These are phyloP conservation scores for Myriosclerotinia curreyana DNA, from an alignment of 2,329 filamentous ascomycete species.

Conservation along the genomic window DNA sequence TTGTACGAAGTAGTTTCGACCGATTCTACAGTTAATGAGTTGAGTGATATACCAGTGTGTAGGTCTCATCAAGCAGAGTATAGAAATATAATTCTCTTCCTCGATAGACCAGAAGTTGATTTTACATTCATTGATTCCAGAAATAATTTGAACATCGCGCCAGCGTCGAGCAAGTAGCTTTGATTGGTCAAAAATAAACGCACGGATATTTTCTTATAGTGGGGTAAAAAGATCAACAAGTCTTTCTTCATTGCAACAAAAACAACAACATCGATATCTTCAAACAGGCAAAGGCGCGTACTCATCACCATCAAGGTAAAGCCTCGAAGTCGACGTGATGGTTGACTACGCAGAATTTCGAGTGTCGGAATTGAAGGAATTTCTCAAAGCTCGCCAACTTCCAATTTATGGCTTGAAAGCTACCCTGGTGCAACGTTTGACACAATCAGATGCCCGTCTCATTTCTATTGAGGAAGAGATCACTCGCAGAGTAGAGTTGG, in stretches of 20 bases:
- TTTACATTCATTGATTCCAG: no score
- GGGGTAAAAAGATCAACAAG: no score
- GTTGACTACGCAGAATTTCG: constrained; percentile 10
- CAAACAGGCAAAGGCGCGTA: not conserved
- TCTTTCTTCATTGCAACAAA: not conserved
- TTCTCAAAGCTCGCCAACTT: constrained; percentile 8
- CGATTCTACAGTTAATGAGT: no score
- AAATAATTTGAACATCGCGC: no score
- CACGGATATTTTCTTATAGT: not conserved
- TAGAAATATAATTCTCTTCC: no score
- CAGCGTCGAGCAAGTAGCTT: no score
- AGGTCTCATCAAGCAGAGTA: no score
- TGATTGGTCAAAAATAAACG: not conserved
- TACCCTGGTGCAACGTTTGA: not conserved
- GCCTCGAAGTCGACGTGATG: not conserved
- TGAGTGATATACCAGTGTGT: no score
- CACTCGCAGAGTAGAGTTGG: no score
- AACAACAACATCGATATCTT: no score
- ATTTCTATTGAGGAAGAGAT: constrained; percentile 1
- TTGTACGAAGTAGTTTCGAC: no score
- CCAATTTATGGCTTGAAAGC: not conserved
- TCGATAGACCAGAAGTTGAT: no score
- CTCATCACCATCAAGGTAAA: not conserved
- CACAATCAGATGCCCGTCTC: constrained; percentile 2
- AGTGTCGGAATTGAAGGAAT: constrained; percentile 2